A percentile compares a stretch with the other conserved stretches of the same genome.
Evolutionary conservation across 2,329 filamentous ascomycete species (phyloP).

Genomic region (Aspergillus clavatus): DNA sequence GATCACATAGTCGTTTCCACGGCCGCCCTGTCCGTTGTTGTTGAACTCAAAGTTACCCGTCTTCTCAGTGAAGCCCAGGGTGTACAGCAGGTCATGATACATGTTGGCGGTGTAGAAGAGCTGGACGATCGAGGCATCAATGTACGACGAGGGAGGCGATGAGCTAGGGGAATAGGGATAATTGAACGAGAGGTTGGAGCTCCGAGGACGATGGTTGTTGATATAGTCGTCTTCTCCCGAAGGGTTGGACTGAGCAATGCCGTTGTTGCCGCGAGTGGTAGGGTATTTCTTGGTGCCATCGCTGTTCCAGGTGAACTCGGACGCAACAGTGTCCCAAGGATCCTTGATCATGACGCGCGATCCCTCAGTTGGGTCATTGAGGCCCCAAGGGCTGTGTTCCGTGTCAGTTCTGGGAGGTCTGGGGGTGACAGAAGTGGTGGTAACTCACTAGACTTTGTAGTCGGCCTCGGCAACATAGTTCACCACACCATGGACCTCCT

Average conservation of each 20-base stretch:
- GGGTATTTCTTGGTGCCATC: constrained; percentile 10
- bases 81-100: constrained; percentile 16
- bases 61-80: constrained; percentile 10
- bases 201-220: constrained; percentile 9
- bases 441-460: constrained; percentile 16
- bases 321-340: constrained; percentile 10
- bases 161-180: constrained; percentile 8
- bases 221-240: constrained; percentile 5
- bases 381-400: constrained; percentile 9
- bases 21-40: constrained; percentile 9
- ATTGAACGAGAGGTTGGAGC: constrained; percentile 5
- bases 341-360: constrained; percentile 6
- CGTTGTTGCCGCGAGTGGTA: constrained; percentile 13
- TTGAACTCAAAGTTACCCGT: constrained; percentile 16
- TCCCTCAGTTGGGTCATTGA: constrained; percentile 13
- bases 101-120: constrained; percentile 16
- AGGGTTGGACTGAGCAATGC: constrained; percentile 12
- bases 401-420: neutral
- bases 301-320: constrained; percentile 12
- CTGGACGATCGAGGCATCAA: constrained; percentile 14
- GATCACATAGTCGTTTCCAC: constrained; percentile 12
- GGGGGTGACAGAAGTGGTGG: too few relatives aligned
- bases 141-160: constrained; percentile 8
- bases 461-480: constrained; percentile 13
- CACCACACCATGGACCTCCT: constrained; percentile 10